Evolutionary conservation across 345 rosid genomes (phyloP), one percentile per base, ranked within the genome.

Genomic region (Eucalyptus lansdowneana): DNA sequence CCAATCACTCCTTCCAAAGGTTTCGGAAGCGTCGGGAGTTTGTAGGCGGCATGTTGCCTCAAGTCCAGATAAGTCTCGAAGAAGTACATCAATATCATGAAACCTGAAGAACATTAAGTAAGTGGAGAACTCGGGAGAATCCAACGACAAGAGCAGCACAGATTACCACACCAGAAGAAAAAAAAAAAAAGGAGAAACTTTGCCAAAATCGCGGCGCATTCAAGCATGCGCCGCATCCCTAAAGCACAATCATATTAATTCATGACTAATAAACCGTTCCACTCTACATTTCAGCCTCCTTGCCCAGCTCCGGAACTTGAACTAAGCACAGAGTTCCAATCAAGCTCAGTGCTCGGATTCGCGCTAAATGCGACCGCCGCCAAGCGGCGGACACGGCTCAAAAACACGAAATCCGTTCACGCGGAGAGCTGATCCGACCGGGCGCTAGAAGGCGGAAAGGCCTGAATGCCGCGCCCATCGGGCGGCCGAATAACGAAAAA

Each of bases 1-100:
- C 99, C 93, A 92, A 98, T 97, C 67, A 98, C 95, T 89, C 99
- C 99, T 92, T 92, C 95, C 95, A 98, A 93, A 86, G 99, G 90
- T 90, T 94, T 96, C 1, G 99, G 99, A 37, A 98, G 99, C 21
- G 94, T 96, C 12, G 97, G 99, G 80, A 96, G 95, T 87, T 96
- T 97, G 88, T 94, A 94, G 87, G 98, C 98, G 91, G 95, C 90
- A 89, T 93, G 99, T 94, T 97, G 99, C 89, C 99, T 95, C 91
- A 97, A 86, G 93, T 96, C 98, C 93, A 97, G 94, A 90, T 96
- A 98, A 10, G 96, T 93, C 92, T 98, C 99, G 89, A 98, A 96
- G 87, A 96, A 45, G 88, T 98, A 97, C 98, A 97, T 95, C 86
- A 97, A 92, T 89, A 97, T 91, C 99, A 98, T 97, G 92, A 98